Percentiles rank a stretch among this genome's conserved stretches.
Evolutionary conservation across 1,284 basidiomycete genomes (phyloP).

Genomic region (Fistulinella staudtii): DNA sequence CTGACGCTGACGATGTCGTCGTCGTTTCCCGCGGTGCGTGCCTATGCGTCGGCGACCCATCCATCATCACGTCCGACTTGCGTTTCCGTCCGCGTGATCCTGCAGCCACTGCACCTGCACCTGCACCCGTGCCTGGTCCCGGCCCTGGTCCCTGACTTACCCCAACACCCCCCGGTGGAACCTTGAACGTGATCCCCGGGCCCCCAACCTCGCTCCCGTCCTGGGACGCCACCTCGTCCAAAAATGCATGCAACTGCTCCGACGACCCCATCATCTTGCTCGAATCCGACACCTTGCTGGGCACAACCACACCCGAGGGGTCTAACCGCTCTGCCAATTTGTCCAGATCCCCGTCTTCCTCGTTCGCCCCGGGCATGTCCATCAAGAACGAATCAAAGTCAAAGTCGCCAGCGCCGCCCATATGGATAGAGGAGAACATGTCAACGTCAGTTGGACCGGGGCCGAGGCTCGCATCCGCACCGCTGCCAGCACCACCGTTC

Average conservation of each 20-base stretch:
- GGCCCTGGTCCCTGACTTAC: no score
- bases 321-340: slow-evolving; percentile 34
- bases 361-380: slow-evolving; percentile 30
- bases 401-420: slow-evolving; percentile 33
- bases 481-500: slow-evolving; percentile 2
- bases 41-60: slow-evolving; percentile 12
- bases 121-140: neutral
- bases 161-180: neutral
- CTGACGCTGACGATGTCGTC: neutral
- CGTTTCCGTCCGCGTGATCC: slow-evolving; percentile 38
- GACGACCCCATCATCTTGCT: slow-evolving; percentile 31
- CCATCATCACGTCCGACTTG: slow-evolving; percentile 41
- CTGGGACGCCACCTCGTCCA: slow-evolving; percentile 39
- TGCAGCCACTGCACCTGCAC: neutral
- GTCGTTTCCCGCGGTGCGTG: slow-evolving; percentile 1
- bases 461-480: no score
- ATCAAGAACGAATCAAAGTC: slow-evolving; percentile 48
- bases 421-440: slow-evolving; percentile 17
- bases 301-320: slow-evolving; percentile 18
- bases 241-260: slow-evolving; percentile 42
- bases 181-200: slow-evolving; percentile 3
- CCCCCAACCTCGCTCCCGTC: slow-evolving; percentile 15
- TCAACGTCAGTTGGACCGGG: slow-evolving; percentile 15
- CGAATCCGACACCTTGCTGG: slow-evolving; percentile 16
- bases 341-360: slow-evolving; percentile 35